Evolutionary conservation across 1,284 basidiomycete genomes (phyloP).

Genomic region (Ceratobasidium sp.): DNA sequence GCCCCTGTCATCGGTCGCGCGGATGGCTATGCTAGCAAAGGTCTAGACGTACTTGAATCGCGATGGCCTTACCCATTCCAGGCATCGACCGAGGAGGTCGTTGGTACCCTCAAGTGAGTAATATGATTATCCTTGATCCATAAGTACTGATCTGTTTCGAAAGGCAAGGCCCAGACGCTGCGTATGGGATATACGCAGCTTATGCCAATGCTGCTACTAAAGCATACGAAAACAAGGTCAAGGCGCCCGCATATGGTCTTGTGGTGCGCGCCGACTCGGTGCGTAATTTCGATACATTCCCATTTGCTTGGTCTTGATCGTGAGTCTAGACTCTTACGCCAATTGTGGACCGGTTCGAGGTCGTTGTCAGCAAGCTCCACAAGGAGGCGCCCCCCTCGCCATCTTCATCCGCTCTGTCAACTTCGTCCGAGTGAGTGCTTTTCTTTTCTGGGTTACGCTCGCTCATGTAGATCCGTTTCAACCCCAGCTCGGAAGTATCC

Average conservation of each 20-base stretch:
- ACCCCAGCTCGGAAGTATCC: slow-evolving; percentile 22
- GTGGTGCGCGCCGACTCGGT: slow-evolving; percentile 81
- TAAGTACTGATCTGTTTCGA: neutral
- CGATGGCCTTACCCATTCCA: slow-evolving; percentile 81
- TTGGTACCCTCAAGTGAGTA: slow-evolving; percentile 64
- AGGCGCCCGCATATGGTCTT: slow-evolving; percentile 70
- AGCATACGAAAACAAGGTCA: slow-evolving; percentile 73
- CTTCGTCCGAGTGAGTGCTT: slow-evolving; percentile 24
- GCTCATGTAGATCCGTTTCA: neutral
- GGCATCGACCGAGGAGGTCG: slow-evolving; percentile 75
- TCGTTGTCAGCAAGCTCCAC: slow-evolving; percentile 68
- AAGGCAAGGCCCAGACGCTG: slow-evolving; percentile 41
- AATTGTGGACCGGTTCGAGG: slow-evolving; percentile 76
- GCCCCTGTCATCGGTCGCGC: slow-evolving; percentile 73
- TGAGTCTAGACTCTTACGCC: slow-evolving; percentile 71
- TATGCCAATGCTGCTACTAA: slow-evolving; percentile 68
- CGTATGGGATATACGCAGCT: slow-evolving; percentile 25
- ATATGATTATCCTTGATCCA: slow-evolving; percentile 3
- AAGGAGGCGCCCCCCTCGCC: slow-evolving; percentile 27
- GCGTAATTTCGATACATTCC: slow-evolving; percentile 52
- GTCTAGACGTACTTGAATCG: slow-evolving; percentile 76
- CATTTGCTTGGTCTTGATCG: slow-evolving; percentile 32
- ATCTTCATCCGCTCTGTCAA: slow-evolving; percentile 5
- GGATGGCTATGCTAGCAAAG: slow-evolving; percentile 76
- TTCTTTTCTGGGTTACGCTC: neutral